Evolutionary conservation across 2,329 filamentous ascomycete species (phyloP).

Genomic region (Penicillium digitatum): DNA sequence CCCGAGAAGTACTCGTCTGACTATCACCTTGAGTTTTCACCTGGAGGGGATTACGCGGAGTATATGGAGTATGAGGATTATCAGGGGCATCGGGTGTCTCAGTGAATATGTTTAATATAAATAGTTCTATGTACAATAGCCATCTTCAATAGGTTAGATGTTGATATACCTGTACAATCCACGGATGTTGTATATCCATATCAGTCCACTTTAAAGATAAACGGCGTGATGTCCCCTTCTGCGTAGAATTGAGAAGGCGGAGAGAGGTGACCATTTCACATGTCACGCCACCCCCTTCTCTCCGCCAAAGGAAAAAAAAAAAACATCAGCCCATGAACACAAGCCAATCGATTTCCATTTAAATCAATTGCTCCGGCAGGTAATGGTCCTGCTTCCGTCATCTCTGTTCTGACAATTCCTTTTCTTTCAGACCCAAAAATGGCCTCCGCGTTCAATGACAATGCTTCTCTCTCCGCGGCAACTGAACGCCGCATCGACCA

Average conservation of each 20-base stretch:
- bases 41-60: background rate
- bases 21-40: slow-evolving; percentile 6
- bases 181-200: background rate
- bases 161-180: background rate
- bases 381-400: slow-evolving; percentile 15
- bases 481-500: slow-evolving; percentile 51
- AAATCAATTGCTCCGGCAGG: slow-evolving; percentile 21
- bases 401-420: slow-evolving; percentile 13
- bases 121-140: slow-evolving; percentile 1
- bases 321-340: slow-evolving; percentile 23
- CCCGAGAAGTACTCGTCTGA: background rate
- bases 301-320: slow-evolving; percentile 1
- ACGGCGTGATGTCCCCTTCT: slow-evolving; percentile 5
- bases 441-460: slow-evolving; percentile 24
- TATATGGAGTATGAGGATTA: slow-evolving; percentile 1
- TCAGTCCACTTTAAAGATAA: background rate
- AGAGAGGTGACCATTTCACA: slow-evolving; percentile 25
- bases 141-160: background rate
- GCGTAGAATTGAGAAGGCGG: slow-evolving; percentile 12
- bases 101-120: slow-evolving; percentile 6
- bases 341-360: slow-evolving; percentile 8
- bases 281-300: slow-evolving; percentile 32
- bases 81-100: background rate
- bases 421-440: slow-evolving; percentile 20
- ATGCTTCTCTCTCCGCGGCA: slow-evolving; percentile 24